Evolutionary conservation across 257 asterid genomes (phyloP), one percentile per base, ranked within the genome.

Genomic region (Echium plantagineum): DNA sequence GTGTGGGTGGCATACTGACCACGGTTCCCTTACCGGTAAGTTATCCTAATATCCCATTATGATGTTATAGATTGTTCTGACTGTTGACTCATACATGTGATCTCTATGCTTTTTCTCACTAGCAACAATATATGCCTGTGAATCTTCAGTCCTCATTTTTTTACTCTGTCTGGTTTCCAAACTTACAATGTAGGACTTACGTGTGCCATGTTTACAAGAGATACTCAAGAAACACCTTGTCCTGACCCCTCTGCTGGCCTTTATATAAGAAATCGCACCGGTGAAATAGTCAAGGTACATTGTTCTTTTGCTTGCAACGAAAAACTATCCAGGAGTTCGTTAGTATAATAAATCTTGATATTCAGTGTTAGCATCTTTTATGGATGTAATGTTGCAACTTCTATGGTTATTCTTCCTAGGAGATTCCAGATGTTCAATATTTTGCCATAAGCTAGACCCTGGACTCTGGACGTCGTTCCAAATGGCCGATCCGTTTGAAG

Each of bases 1-100:
- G 97, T 90, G 97, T 15, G 96, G 97, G 63, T 90, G 97, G 95
- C 97, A 90, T 70, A 90, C 97, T 20, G 97, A 90, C 75, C 97
- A 87, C 28, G 95, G 97, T 65, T 87, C 95, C 60, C 85, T 90
- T 61, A 90, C 97, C 12, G 97, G 95, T 86, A 58, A 73, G 66
- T 69, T 42, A 70, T 60, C 46, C 58, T 21, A 17, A n/a, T 5
- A 52, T 52, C 56, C 21, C 21, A 47, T 46, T 54, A 66, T 47
- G 55, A 48, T 9, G 9, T 28, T 22, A n/a, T 32, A 31, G n/a
- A 19, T 62, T 19, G 31, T 38, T 60, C 12, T 64, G 15, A 20
- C 48, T 53, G 17, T 52, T 38, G n/a, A 63, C 31, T 31, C 35
- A 49, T 30, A 15, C 6, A 15, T 38, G 19, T 16, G 48, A 2